phyloP scores from a whole-genome alignment of 2,329 filamentous ascomycete species.

The Pseudogymnoascus sp. region DNA sequence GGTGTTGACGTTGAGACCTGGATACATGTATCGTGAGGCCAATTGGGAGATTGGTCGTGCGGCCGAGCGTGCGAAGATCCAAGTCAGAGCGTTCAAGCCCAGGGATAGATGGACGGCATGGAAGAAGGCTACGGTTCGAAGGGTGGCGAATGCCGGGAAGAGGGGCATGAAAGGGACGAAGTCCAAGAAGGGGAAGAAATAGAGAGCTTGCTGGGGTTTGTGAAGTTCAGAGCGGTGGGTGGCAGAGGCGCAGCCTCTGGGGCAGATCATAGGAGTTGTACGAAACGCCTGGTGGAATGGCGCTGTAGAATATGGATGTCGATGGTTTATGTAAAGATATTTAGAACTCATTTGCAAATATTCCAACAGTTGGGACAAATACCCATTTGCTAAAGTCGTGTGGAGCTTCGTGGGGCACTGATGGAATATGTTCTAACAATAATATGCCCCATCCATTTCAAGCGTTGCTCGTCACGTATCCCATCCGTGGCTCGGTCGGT shows the following conservation, averaged over 20 bases:
- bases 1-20: slow-evolving; percentile 38
- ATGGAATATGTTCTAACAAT: background rate
- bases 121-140: slow-evolving; percentile 47
- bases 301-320: slow-evolving; percentile 7
- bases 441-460: background rate
- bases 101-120: slow-evolving; percentile 52
- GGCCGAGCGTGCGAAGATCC: slow-evolving; percentile 50
- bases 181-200: slow-evolving; percentile 10
- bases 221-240: background rate
- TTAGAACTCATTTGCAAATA: slow-evolving; percentile 1
- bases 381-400: background rate
- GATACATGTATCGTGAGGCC: slow-evolving; percentile 55
- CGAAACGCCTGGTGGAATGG: slow-evolving; percentile 5
- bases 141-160: slow-evolving; percentile 42
- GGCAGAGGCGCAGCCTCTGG: background rate
- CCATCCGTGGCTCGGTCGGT: background rate
- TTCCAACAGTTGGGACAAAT: background rate
- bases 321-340: slow-evolving; percentile 8
- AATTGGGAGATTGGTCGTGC: slow-evolving; percentile 61
- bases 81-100: slow-evolving; percentile 47
- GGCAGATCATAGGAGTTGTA: background rate
- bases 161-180: slow-evolving; percentile 41
- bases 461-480: background rate
- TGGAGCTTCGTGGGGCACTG: background rate
- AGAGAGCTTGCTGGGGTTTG: background rate